Base-by-base conservation (phyloP, 179 eudicot genomes). In the Drosera spatulata region DNA sequence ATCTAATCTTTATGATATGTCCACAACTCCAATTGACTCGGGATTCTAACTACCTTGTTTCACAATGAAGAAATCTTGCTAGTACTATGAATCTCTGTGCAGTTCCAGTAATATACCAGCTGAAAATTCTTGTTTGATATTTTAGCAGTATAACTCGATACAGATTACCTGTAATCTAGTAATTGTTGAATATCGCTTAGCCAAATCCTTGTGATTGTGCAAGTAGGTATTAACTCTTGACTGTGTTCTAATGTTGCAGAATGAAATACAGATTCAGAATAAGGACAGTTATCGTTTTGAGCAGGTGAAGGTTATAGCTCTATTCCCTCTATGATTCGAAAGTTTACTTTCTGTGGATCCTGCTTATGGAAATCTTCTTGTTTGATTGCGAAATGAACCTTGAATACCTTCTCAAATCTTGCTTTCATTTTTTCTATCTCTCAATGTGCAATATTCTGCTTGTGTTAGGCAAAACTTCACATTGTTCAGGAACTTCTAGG, bases 401-500 rank as follows among this genome's bases (percentile, higher is more conserved):
- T 1, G 33, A 22, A 22, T 22, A 22, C 33, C 33, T 22, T 22
- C 33, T 22, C 33, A 22, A n/a, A n/a, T 22, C 1, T 22, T 22
- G 33, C 33, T 22, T 22, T 22, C 33, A 22, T 22, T 22, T 22
- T 22, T 22, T 0, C 33, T 1, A 1, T 22, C 33, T 22, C 33
- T 22, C 33, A 22, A 22, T 22, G 33, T 22, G 33, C 33, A 22
- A 1, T 55, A 9, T 10, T 55, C 40, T 55, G 7, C 11, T 55
- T 39, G 3, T 55, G 38, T 15, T 78, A 94, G 99, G 99, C 97
- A 40, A 94, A 87, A 75, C 83, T 94, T 61, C 99, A 94, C 71
- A 80, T 90, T 55, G 76, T 87, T 65, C 96, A 94, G 81, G 99
- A 94, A 72, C 91, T 94, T 58, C 94, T 90, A 45, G 96, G 97